These are phyloP conservation scores for Podospora pseudopauciseta DNA, from an alignment of 495 filamentous ascomycete genomes.

Conservation along the genomic window DNA sequence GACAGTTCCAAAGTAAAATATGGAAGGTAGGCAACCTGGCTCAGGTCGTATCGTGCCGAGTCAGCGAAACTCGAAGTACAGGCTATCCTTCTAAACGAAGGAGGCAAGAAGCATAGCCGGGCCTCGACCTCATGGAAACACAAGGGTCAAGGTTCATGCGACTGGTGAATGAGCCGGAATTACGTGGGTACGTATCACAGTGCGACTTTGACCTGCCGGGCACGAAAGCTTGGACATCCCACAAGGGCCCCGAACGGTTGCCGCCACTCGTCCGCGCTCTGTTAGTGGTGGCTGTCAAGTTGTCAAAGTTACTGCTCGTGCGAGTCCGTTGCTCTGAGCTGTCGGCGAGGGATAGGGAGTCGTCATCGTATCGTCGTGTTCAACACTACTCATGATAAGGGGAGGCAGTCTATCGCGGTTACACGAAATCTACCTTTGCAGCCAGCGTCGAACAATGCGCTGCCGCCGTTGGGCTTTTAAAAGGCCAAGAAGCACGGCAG, in stretches of 20 bases:
- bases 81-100: constrained; percentile 5
- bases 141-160: constrained; percentile 17
- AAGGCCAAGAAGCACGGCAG: background rate
- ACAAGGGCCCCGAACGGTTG: background rate
- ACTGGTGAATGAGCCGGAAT: background rate
- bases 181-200: constrained; percentile 1
- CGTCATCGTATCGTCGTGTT: background rate
- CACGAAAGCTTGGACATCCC: constrained; percentile 19
- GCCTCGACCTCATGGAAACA: constrained; percentile 2
- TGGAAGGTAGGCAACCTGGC: background rate
- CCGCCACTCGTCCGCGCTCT: constrained; percentile 4
- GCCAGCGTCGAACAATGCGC: background rate
- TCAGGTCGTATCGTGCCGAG: background rate
- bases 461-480: background rate
- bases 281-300: background rate
- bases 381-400: background rate
- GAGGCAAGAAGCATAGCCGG: background rate
- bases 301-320: background rate
- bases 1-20: background rate
- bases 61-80: background rate
- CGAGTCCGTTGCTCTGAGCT: background rate
- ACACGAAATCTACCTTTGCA: background rate
- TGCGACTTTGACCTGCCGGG: constrained; percentile 18
- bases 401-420: background rate
- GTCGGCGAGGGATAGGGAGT: background rate